Percentiles rank a stretch among this genome's conserved stretches.
Evolutionary conservation across 805 yeast species (phyloP).

Genomic region (Starmerella bombicola): DNA sequence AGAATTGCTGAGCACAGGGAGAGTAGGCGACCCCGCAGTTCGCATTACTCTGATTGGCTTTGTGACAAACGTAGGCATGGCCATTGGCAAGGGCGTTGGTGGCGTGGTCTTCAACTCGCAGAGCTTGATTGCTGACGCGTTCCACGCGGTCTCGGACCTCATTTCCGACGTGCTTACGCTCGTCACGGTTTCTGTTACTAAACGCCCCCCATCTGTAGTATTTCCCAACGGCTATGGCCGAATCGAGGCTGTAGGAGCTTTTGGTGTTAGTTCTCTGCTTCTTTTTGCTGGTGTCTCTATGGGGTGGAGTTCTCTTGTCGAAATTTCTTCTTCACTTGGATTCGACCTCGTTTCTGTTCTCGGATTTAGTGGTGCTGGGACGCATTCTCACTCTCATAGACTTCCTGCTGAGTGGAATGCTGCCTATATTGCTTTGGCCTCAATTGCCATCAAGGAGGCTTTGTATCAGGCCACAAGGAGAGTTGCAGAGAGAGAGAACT

Average conservation of each 20-base stretch:
- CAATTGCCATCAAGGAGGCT: conserved; percentile 79
- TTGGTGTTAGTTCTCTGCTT: conserved; percentile 73
- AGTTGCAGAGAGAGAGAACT: conserved; percentile 64
- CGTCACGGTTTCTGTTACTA: conserved; percentile 71
- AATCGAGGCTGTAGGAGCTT: conserved; percentile 81
- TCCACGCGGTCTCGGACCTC: conserved; percentile 83
- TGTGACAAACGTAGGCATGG: conserved; percentile 72
- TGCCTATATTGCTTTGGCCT: conserved; percentile 89
- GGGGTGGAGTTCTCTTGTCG: conserved; percentile 69
- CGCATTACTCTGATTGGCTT: conserved; percentile 89
- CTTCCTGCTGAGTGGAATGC: conserved; percentile 68
- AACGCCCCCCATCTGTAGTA: conserved; percentile 41
- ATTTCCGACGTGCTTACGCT: conserved; percentile 81
- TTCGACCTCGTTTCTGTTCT: conserved; percentile 17
- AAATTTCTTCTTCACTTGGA: conserved; percentile 20
- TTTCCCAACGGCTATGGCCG: conserved; percentile 90
- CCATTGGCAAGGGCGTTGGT: conserved; percentile 73
- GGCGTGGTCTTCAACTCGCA: conserved; percentile 91
- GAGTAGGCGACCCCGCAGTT: conserved; percentile 66
- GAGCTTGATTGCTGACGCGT: conserved; percentile 85
- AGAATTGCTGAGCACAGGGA: conserved; percentile 26
- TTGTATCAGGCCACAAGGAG: conserved; percentile 70
- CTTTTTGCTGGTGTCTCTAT: conserved; percentile 81
- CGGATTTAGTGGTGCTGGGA: conserved; percentile 37
- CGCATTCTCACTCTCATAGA: conserved; percentile 23